Evolutionary conservation across 2,329 filamentous ascomycete species (phyloP).

Genomic region (Fusarium sp.): DNA sequence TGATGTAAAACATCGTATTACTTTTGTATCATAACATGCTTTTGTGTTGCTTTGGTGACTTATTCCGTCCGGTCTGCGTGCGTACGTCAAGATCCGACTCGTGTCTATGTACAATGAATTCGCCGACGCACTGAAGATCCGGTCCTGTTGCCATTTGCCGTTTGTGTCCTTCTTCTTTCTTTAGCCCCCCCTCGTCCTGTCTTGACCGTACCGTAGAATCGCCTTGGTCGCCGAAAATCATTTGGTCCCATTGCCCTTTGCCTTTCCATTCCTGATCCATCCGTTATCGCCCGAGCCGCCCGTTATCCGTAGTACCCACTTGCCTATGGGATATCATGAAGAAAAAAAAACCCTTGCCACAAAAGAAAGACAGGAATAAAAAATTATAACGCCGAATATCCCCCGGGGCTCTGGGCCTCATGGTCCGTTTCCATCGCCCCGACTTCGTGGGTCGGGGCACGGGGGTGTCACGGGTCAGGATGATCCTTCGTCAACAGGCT

Average conservation of each 20-base stretch:
- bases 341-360: slow-evolving; percentile 40
- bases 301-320: slow-evolving; percentile 46
- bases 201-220: slow-evolving; percentile 36
- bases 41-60: slow-evolving; percentile 30
- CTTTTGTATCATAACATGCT: slow-evolving; percentile 36
- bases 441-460: slow-evolving; percentile 21
- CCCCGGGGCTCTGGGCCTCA: slow-evolving; percentile 35
- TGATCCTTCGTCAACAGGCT: slow-evolving; percentile 31
- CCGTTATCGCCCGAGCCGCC: slow-evolving; percentile 43
- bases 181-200: slow-evolving; percentile 24
- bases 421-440: slow-evolving; percentile 35
- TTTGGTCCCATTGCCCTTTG: slow-evolving; percentile 38
- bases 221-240: slow-evolving; percentile 41
- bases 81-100: slow-evolving; percentile 26
- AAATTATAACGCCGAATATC: slow-evolving; percentile 46
- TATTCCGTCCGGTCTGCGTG: slow-evolving; percentile 22
- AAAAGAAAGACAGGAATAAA: slow-evolving; percentile 41
- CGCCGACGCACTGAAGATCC: slow-evolving; percentile 38
- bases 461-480: slow-evolving; percentile 37
- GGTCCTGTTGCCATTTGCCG: slow-evolving; percentile 46
- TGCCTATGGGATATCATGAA: slow-evolving; percentile 50
- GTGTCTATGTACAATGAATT: slow-evolving; percentile 43
- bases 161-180: slow-evolving; percentile 28
- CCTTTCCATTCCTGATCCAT: slow-evolving; percentile 38
- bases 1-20: slow-evolving; percentile 34